Base-by-base conservation (phyloP, 306 rosid species). In the Lupinus albus region DNA sequence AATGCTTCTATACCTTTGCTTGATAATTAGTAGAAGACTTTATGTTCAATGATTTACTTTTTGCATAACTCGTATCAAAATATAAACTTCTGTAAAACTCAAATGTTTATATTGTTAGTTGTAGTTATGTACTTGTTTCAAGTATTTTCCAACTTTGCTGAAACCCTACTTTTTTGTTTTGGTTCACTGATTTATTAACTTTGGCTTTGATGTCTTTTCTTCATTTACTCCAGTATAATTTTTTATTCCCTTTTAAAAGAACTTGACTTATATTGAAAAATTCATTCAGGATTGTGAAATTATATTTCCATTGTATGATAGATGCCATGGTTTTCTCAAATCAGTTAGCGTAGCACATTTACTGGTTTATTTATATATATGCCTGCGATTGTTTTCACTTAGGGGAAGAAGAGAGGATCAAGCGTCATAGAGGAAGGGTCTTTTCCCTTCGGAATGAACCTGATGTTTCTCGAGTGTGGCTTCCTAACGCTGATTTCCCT, bases 331-430 rank as follows among this genome's bases (percentile, higher is more conserved):
- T 7, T 18, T 35, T 53, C 9, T 3, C 12, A 30, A 54, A 47
- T 71, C 48, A 36, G 42, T 66, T 15, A 6, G 55, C 13, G 1
- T 67, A 41, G 11, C 33, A 20, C 45, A 36, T 46, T 10, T 64
- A 18, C 44, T 17, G 41, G 61, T 39, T 45, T 67, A 13, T 36
- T 77, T 61, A 76, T 48, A 45, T 74, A 16, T 36, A 6, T n/a
- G n/a, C 25, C 41, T 38, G 53, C 48, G 12, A 61, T 76, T 48
- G 45, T 50, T 54, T 64, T 71, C 36, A 11, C 46, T 5, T 33
- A 92, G 98, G 83, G 88, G 98, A 92, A 84, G 85, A 81, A 57
- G 91, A 81, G 79, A 87, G 98, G 80, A 92, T 92, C 52, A 84
- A 3, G 66, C 81, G 28, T 41, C 81, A 81, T 51, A 92, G 80